Percentiles rank a stretch among this genome's conserved stretches.
Evolutionary conservation across 2,329 filamentous ascomycete species (phyloP).

Genomic region (Alternaria sp.): DNA sequence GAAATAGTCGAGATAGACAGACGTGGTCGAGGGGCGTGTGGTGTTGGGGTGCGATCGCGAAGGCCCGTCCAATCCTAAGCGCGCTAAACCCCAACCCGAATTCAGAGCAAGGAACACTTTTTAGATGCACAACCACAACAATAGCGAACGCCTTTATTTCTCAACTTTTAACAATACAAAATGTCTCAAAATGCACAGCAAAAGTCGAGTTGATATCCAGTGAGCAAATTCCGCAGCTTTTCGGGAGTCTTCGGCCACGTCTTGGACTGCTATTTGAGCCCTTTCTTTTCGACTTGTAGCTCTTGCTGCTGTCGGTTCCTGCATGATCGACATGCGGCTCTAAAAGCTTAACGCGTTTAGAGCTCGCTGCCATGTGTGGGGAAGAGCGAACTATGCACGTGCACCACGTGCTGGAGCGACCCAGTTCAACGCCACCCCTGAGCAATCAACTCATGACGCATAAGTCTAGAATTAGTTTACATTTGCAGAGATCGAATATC

Average conservation of each 20-base stretch:
- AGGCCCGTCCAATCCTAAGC: conserved; percentile 20
- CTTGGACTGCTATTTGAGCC: conserved; percentile 14
- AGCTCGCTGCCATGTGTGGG: conserved; percentile 39
- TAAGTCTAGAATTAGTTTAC: neutral
- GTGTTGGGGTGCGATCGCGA: conserved; percentile 25
- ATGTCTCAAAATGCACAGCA: conserved; percentile 2
- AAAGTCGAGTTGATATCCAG: neutral
- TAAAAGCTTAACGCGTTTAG: conserved; percentile 43
- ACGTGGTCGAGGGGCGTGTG: conserved; percentile 26
- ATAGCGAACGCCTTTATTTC: conserved; percentile 20
- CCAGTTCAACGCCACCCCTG: neutral
- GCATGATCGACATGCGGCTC: conserved; percentile 46
- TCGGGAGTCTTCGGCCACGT: conserved; percentile 34
- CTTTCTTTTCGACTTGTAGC: conserved; percentile 20
- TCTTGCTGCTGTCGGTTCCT: conserved; percentile 37
- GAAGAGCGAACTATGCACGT: conserved; percentile 32
- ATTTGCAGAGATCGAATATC: neutral
- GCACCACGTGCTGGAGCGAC: conserved; percentile 23
- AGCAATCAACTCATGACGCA: neutral
- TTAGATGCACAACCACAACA: conserved; percentile 21
- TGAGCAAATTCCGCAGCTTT: conserved; percentile 25
- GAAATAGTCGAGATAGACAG: conserved; percentile 16
- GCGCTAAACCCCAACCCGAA: conserved; percentile 17
- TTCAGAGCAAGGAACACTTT: conserved; percentile 22
- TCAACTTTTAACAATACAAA: conserved; percentile 7